Percentiles rank a stretch among this genome's conserved stretches.
phyloP scores from a whole-genome alignment of 371 early-diverging fungal species.

The Mortierella sp. region DNA sequence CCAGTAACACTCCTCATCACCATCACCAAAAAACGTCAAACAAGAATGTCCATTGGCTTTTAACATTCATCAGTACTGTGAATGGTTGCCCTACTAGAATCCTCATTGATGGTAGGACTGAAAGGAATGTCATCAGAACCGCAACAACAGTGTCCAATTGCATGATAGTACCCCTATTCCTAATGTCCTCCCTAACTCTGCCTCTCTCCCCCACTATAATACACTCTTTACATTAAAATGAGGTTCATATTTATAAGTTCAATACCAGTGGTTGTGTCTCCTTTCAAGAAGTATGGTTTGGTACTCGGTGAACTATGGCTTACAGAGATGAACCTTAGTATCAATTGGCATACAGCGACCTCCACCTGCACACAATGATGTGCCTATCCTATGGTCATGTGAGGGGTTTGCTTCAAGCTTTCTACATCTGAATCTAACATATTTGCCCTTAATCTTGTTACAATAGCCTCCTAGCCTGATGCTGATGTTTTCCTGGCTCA shows the following conservation, averaged over 20 bases:
- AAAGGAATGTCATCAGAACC: not conserved
- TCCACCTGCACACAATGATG: conserved; percentile 22
- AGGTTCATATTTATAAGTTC: not conserved
- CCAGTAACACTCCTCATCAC: not conserved
- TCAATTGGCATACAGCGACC: conserved; percentile 8
- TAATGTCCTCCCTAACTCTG: not conserved
- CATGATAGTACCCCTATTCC: not conserved
- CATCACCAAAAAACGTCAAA: too few relatives aligned
- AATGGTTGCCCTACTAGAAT: conserved; percentile 5
- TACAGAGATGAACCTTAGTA: too few relatives aligned
- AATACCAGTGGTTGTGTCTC: not conserved
- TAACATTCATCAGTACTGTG: conserved; percentile 7
- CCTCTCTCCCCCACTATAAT: not conserved
- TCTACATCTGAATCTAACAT: not conserved
- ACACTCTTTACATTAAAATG: not conserved
- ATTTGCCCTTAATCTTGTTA: conserved; percentile 2
- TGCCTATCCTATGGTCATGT: not conserved
- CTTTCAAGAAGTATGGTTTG: too few relatives aligned
- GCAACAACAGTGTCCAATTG: not conserved
- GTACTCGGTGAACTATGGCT: too few relatives aligned
- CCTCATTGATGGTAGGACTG: conserved; percentile 10
- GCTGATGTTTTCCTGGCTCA: conserved; percentile 9
- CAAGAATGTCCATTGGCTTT: not conserved
- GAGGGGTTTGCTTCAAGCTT: not conserved
- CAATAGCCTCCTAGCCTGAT: conserved; percentile 4